phyloP scores from a whole-genome alignment of 352 stramenopile genomes.

The Ochromonadaceae sp. region DNA sequence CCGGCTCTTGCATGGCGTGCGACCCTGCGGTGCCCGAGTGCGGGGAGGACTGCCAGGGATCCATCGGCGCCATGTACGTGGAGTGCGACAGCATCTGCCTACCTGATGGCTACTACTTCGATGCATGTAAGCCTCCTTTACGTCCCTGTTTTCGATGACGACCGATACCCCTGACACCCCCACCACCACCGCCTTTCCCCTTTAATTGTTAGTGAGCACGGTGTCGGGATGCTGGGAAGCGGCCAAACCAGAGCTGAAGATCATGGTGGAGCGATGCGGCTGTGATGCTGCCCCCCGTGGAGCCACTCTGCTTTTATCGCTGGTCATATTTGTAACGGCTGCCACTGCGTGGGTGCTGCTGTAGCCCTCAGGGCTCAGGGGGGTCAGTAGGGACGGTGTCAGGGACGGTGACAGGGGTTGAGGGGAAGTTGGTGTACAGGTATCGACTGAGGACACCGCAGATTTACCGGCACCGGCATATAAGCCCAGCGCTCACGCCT shows the following conservation, averaged over 20 bases:
- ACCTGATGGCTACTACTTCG: slow-evolving; percentile 15
- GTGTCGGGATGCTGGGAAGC: neutral
- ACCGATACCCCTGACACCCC: neutral
- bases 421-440: no score
- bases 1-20: slow-evolving; percentile 1
- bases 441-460: no score
- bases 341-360: no score
- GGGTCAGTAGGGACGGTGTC: no score
- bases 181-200: neutral
- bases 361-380: no score
- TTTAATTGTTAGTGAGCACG: neutral
- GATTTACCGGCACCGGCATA: no score
- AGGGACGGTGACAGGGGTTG: no score
- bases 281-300: slow-evolving; percentile 6
- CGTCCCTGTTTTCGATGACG: neutral
- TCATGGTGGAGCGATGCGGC: slow-evolving; percentile 13
- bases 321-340: no score
- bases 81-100: slow-evolving; percentile 7
- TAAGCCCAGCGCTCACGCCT: no score
- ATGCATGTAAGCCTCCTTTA: slow-evolving; percentile 3
- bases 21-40: neutral
- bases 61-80: neutral
- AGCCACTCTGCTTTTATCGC: no score
- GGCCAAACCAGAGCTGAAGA: neutral
- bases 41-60: neutral